Evolutionary conservation across 2,329 filamentous ascomycete genomes (phyloP).

Genomic region (Trichophyton mentagrophytes): DNA sequence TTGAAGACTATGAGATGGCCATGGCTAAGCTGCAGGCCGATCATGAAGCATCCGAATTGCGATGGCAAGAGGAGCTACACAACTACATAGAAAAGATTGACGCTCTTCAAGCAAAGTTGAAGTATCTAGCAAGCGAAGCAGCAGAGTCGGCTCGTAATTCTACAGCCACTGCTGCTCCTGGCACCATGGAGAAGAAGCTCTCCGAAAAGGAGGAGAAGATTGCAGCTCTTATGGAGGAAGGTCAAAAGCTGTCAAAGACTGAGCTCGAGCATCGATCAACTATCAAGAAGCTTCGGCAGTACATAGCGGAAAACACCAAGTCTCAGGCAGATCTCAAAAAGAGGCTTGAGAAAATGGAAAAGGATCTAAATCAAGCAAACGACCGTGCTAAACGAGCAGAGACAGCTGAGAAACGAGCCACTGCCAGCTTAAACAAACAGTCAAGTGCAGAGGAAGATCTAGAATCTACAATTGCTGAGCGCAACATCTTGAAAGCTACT

Average conservation of each 20-base stretch:
- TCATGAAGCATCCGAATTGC: conserved; percentile 40
- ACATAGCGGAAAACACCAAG: conserved; percentile 41
- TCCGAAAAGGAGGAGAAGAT: conserved; percentile 87
- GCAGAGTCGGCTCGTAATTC: conserved; percentile 61
- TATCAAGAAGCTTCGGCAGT: conserved; percentile 62
- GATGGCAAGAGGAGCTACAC: conserved; percentile 70
- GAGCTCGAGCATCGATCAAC: conserved; percentile 74
- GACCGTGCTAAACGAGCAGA: conserved; percentile 51
- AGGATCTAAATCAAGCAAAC: conserved; percentile 35
- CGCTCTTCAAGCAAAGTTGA: conserved; percentile 77
- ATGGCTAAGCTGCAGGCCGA: conserved; percentile 39
- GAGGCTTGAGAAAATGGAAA: conserved; percentile 49
- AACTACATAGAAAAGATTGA: conserved; percentile 81
- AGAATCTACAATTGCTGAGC: conserved; percentile 49
- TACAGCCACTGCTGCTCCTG: conserved; percentile 48
- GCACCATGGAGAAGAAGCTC: conserved; percentile 62
- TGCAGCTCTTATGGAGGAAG: conserved; percentile 79
- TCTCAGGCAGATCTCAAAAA: conserved; percentile 37
- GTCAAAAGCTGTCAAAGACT: conserved; percentile 70
- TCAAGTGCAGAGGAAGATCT: conserved; percentile 45
- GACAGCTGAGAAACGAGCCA: conserved; percentile 43
- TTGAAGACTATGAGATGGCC: conserved; percentile 31
- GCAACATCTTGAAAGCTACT: conserved; percentile 49
- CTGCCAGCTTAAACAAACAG: conserved; percentile 42
- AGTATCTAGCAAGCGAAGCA: conserved; percentile 72